Evolutionary conservation across 2,329 filamentous ascomycete species (phyloP), one percentile per base, ranked within the genome.

Genomic region (Pleochaeta shiraiana): DNA sequence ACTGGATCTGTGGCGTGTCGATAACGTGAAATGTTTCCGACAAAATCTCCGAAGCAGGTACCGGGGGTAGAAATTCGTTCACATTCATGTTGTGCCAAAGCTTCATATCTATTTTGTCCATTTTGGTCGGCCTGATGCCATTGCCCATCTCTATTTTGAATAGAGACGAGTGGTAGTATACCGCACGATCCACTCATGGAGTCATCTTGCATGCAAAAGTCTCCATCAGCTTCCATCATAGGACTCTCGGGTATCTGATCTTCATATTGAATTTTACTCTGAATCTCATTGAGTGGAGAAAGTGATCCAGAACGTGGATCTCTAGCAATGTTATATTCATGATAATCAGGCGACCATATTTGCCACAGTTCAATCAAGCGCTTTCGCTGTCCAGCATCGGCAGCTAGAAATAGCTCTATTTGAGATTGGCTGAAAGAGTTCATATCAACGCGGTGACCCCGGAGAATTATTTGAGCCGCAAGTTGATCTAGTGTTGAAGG

Each of bases 311-410:
- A n/a, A n/a, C n/a, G n/a, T n/a, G n/a, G n/a, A n/a, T n/a, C n/a
- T n/a, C n/a, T n/a, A n/a, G n/a, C n/a, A n/a, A n/a, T n/a, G n/a
- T n/a, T n/a, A n/a, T n/a, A n/a, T n/a, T n/a, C n/a, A n/a, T 74
- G 76, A 67, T 80, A 81, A 50, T 78, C 80, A 0, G 87, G 87
- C 26, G 88, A 88, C 65, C 83, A 88, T 68, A 91, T 89, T 66
- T 83, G 84, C 90, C 90, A 95, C 19, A 95, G 82, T 73, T 95
- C 86, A 45, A 95, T 78, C 19, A 95, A 79, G 26, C 88, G 83
- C 65, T 84, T 76, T 70, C 86, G 83, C 74, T 95, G 88, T 53
- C 85, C 79, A 28, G 81, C 77, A 65, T 87, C 84, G 63, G 88
- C 89, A 67, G 85, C 83, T 68, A 82, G 82, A 78, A 95, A 95